A percentile compares a stretch with the other conserved stretches of the same genome.
Evolutionary conservation across 2,329 filamentous ascomycete genomes (phyloP).

Genomic region (Pyrenophora teres): DNA sequence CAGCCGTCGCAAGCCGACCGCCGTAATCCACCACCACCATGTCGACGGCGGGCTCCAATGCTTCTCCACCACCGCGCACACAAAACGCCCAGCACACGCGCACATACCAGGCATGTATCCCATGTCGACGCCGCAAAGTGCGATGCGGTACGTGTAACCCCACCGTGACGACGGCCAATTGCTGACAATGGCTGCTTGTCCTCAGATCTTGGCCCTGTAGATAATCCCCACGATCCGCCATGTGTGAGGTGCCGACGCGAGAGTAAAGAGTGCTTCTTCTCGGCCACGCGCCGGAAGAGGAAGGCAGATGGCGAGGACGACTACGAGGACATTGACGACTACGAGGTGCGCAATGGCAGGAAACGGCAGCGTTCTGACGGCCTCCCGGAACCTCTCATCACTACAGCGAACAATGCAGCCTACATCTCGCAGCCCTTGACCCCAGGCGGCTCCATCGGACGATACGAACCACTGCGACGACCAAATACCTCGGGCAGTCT

Average conservation of each 20-base stretch:
- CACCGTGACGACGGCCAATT: conserved; percentile 8
- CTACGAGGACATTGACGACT: conserved; percentile 59
- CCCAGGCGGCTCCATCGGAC: conserved; percentile 67
- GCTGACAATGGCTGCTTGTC: conserved; percentile 39
- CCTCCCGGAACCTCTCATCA: conserved; percentile 42
- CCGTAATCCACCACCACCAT: conserved; percentile 18
- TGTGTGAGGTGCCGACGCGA: conserved; percentile 93
- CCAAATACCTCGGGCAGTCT: conserved; percentile 51
- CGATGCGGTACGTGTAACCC: conserved; percentile 54
- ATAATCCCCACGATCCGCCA: conserved; percentile 91
- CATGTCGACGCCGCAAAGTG: conserved; percentile 62
- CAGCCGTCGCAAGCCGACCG: conserved; percentile 25
- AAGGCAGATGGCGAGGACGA: conserved; percentile 63
- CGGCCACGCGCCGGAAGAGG: conserved; percentile 88
- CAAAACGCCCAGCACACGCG: conserved; percentile 39
- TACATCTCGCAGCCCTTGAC: conserved; percentile 62
- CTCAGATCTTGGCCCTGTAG: conserved; percentile 61
- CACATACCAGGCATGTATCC: conserved; percentile 55
- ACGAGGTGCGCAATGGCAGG: conserved; percentile 73
- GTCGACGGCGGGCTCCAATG: conserved; percentile 29
- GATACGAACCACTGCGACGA: conserved; percentile 68
- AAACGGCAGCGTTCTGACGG: conserved; percentile 64
- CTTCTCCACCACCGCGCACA: conserved; percentile 28
- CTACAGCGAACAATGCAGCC: conserved; percentile 22
- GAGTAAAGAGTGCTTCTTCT: conserved; percentile 97